Base-by-base conservation (phyloP, 768 basidiomycete species). In the Polyporus arcularius region DNA sequence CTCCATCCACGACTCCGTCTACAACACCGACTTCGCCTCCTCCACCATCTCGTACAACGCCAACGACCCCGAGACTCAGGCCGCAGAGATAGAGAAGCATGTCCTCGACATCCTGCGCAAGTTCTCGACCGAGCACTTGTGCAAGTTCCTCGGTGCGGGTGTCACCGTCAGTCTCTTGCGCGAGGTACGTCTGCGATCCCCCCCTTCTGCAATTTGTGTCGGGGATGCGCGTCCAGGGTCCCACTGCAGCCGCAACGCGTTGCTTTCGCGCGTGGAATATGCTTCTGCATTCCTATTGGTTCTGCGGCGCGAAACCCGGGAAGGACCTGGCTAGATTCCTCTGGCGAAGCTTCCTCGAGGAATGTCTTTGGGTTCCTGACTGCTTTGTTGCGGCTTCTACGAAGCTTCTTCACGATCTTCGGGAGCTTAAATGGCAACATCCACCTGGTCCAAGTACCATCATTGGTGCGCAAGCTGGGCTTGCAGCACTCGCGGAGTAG, bases 101-200 rank as follows among this genome's bases (percentile, higher is more conserved):
- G 79, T 92, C 64, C 68, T 90, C 58, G 75, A 84, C n/a, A 81
- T 82, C 11, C 72, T 94, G 54, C 83, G 85, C 71, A 84, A 85
- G 67, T 92, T 93, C 78, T 85, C 85, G 48, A 76, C 79, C 30
- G 87, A 89, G 65, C 92, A 94, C 71, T 74, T 92, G 26, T 89
- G 90, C 82, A 92, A 93, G 78, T 92, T 94, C 79, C 80, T 93
- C 62, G 90, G 90, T 66, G 88, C 88, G 4, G 92, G 92, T 67
- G 82, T 94, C 58, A 90, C 92, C 42, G 74, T 91, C 54, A 70
- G 76, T 28, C 79, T 94, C 60, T 79, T 92, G 67, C 83, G 81
- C 68, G 89, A 91, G 79, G 89, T 88, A 55, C 42, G 70, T 65
- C 53, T 41, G 57, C 39, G 42, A 53, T 61, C 10, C 46, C 21